These are phyloP conservation scores for Sungouiozyma ichnusensis DNA, from an alignment of 805 yeast species.

Conservation along the genomic window DNA sequence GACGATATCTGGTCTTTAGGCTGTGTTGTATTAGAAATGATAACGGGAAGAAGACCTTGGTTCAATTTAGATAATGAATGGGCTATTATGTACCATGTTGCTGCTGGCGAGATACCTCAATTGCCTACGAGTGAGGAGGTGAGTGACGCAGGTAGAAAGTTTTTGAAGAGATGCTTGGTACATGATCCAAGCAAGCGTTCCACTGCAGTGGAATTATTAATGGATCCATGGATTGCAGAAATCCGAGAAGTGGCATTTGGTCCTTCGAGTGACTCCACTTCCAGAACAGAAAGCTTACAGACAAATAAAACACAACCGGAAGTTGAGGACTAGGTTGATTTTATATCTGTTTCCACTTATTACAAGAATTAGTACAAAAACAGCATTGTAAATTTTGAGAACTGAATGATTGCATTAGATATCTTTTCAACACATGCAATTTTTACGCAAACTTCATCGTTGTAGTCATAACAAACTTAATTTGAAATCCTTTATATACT, in stretches of 20 bases:
- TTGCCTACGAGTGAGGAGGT: conserved; percentile 73
- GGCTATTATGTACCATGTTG: conserved; percentile 98
- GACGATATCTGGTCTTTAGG: conserved; percentile 94
- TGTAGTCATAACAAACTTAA: too few relatives aligned
- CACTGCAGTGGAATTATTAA: conserved; percentile 71
- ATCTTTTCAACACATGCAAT: too few relatives aligned
- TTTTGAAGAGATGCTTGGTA: conserved; percentile 66
- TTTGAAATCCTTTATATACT: too few relatives aligned
- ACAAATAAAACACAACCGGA: conserved; percentile 16
- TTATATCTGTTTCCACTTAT: too few relatives aligned
- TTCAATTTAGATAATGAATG: conserved; percentile 91
- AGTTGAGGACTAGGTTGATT: background rate
- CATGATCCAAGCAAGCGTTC: conserved; percentile 75
- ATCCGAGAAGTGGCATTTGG: conserved; percentile 62
- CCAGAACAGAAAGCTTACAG: conserved; percentile 7
- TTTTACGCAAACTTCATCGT: too few relatives aligned
- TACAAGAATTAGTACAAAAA: too few relatives aligned
- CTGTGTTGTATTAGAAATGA: conserved; percentile 93
- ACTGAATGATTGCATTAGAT: too few relatives aligned
- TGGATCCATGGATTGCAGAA: conserved; percentile 81
- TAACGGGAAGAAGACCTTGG: conserved; percentile 96
- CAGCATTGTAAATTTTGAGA: too few relatives aligned
- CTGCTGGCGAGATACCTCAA: conserved; percentile 86
- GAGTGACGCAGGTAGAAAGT: conserved; percentile 59
- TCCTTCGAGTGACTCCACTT: conserved; percentile 3